A percentile compares a stretch with the other conserved stretches of the same genome.
Conservation (phyloP, 2,329 filamentous ascomycete species). For the Cladorrhinum sp. region DNA sequence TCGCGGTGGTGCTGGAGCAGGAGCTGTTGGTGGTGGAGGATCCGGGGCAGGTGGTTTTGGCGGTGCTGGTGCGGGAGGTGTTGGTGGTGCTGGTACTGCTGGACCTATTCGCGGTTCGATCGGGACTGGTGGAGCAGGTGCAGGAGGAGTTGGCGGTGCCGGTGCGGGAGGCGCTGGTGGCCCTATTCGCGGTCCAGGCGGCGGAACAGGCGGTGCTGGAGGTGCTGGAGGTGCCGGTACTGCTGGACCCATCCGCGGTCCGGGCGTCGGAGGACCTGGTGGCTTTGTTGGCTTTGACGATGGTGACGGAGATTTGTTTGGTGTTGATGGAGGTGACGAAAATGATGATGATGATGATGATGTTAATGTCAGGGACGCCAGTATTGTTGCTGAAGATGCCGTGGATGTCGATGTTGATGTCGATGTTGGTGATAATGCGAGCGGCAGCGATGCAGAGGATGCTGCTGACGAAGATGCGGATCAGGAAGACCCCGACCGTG, state of each 20-base stretch:
- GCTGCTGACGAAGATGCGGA: neutral
- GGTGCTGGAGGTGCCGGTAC: neutral
- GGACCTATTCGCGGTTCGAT: too few species aligned
- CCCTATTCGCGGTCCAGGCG: neutral
- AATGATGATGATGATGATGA: neutral
- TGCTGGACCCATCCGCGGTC: too few species aligned
- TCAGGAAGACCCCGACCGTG: neutral
- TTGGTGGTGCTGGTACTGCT: neutral
- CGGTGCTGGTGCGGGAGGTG: neutral
- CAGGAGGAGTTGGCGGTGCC: neutral
- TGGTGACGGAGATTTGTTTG: neutral
- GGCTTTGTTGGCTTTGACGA: neutral
- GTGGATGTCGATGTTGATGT: neutral
- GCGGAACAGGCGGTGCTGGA: neutral
- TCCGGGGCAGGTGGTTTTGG: neutral
- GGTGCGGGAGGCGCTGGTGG: too few species aligned
- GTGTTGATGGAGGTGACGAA: neutral
- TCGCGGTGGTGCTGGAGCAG: neutral
- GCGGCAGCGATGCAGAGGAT: too few species aligned
- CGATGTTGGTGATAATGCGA: too few species aligned
- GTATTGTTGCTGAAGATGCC: neutral
- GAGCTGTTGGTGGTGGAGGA: neutral
- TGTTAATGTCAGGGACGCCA: neutral
- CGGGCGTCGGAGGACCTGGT: neutral
- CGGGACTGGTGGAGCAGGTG: too few species aligned